phyloP scores from a whole-genome alignment of 805 yeast species.

The Hagleromyces aurorensis region DNA sequence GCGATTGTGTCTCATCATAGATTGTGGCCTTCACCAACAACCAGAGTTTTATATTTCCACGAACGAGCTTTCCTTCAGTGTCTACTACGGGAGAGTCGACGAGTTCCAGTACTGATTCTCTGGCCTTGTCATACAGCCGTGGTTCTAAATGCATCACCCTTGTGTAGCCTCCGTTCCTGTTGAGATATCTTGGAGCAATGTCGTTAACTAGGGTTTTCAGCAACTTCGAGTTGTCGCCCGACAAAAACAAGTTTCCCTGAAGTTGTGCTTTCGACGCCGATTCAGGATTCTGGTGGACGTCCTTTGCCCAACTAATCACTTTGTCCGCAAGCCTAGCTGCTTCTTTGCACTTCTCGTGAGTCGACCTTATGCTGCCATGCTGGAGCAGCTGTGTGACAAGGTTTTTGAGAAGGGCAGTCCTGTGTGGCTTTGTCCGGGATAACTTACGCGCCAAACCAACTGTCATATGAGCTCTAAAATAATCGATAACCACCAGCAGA shows the following conservation, averaged over 20 bases:
- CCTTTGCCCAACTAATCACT: constrained; percentile 52
- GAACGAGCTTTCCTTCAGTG: constrained; percentile 14
- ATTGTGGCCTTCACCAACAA: constrained; percentile 19
- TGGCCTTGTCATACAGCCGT: constrained; percentile 82
- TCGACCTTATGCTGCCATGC: constrained; percentile 64
- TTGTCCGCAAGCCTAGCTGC: constrained; percentile 58
- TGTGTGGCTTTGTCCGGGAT: constrained; percentile 41
- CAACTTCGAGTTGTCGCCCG: constrained; percentile 37
- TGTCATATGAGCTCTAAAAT: no score
- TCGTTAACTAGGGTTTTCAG: constrained; percentile 62
- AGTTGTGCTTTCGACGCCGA: constrained; percentile 23
- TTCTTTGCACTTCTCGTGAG: constrained; percentile 67
- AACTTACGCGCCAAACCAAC: constrained; percentile 27
- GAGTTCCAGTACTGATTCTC: constrained; percentile 79
- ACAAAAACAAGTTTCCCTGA: constrained; percentile 40
- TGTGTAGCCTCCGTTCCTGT: constrained; percentile 75
- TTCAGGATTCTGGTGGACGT: constrained; percentile 9
- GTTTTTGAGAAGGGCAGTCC: constrained; percentile 53
- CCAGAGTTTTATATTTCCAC: constrained; percentile 31
- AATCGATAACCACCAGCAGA: no score
- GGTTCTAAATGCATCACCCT: constrained; percentile 79
- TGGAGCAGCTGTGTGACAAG: constrained; percentile 59
- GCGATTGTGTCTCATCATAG: constrained; percentile 20
- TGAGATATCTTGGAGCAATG: constrained; percentile 53
- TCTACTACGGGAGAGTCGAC: constrained; percentile 50